Base-by-base conservation (phyloP, 202 grass and related monocot genomes). In the Musa balbisiana region DNA sequence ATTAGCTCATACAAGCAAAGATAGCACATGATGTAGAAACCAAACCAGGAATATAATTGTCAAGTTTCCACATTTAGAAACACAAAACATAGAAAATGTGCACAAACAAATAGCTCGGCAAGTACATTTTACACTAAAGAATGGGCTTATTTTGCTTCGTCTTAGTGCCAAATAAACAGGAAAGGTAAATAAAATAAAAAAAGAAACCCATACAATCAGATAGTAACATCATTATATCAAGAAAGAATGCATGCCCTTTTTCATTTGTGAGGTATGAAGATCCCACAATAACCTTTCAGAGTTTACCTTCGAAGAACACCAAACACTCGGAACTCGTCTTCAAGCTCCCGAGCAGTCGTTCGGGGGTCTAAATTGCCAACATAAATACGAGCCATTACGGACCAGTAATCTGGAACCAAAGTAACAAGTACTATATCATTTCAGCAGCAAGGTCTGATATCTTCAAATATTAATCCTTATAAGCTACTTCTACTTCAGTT, bases 341-440 rank as follows among this genome's bases (percentile, higher is more conserved):
- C 88, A 70, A 97, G 93, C 69, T 97, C 90, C 59, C 86, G 84
- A 59, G 93, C 85, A 64, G 87, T 89, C 60, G 86, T 81, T 13
- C 88, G 88, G 16, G 90, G 79, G 82, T 97, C 93, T 79, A 97
- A 72, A 79, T 93, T 97, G 43, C 93, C 93, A 60, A 93, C 91
- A 73, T 97, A 93, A 76, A 97, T 17, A 15, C 90, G 90, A 49
- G 93, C 93, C 93, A 97, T 97, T 22, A 33, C 64, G 23, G 2
- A 22, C 27, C 11, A 74, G 33, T 21, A 25, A 33, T 13, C 64
- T 49, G 50, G 49, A 70, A 20, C 67, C 67, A 70, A 49, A 69
- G 9, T 13, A 70, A 43, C 64, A 51, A 51, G 66, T 33, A n/a
- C 17, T 17, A 9, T n/a, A 60, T 12, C 25, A 33, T 14, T 43